Conservation (phyloP, 2,329 filamentous ascomycete genomes). For the Neospermospora avenae region DNA sequence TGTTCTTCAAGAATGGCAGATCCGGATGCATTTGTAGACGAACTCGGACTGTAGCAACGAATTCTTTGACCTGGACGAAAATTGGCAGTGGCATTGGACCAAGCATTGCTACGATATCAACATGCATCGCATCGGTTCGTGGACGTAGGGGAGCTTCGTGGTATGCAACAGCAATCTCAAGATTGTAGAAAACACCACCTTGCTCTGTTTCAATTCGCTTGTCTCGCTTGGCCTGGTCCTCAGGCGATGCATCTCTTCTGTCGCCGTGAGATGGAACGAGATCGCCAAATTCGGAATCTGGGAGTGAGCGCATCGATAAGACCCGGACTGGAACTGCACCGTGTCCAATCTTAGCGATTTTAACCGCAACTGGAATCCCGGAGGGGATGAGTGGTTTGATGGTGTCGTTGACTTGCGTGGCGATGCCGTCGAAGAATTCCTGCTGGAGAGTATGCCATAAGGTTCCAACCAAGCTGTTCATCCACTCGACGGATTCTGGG, state of each 20-base stretch:
- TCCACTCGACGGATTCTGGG: slow-evolving; percentile 23
- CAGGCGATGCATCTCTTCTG: slow-evolving; percentile 14
- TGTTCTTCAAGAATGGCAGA: slow-evolving; percentile 22
- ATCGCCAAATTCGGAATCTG: slow-evolving; percentile 24
- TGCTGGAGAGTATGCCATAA: slow-evolving; percentile 21
- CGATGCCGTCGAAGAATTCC: slow-evolving; percentile 22
- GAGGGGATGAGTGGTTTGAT: slow-evolving; percentile 24
- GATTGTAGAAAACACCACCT: slow-evolving; percentile 24
- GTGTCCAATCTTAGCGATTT: slow-evolving; percentile 19
- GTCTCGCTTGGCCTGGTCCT: slow-evolving; percentile 14
- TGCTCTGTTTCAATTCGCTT: slow-evolving; percentile 17
- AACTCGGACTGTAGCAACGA: slow-evolving; percentile 21
- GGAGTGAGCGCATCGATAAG: slow-evolving; percentile 24
- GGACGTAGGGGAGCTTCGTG: slow-evolving; percentile 22
- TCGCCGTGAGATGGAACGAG: slow-evolving; percentile 20
- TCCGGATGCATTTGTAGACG: slow-evolving; percentile 25
- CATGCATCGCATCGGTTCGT: slow-evolving; percentile 24
- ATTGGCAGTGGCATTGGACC: slow-evolving; percentile 21
- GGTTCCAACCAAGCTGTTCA: slow-evolving; percentile 22
- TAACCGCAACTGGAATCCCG: slow-evolving; percentile 19
- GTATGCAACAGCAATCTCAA: slow-evolving; percentile 22
- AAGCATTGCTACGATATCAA: slow-evolving; percentile 20
- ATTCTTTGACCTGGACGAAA: slow-evolving; percentile 24
- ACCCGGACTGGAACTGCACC: slow-evolving; percentile 18
- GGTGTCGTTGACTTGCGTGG: slow-evolving; percentile 18